Percentiles rank a stretch among this genome's conserved stretches.
These are phyloP conservation scores for Lepiota subincarnata DNA, from an alignment of 768 basidiomycete species.

Conservation along the genomic window DNA sequence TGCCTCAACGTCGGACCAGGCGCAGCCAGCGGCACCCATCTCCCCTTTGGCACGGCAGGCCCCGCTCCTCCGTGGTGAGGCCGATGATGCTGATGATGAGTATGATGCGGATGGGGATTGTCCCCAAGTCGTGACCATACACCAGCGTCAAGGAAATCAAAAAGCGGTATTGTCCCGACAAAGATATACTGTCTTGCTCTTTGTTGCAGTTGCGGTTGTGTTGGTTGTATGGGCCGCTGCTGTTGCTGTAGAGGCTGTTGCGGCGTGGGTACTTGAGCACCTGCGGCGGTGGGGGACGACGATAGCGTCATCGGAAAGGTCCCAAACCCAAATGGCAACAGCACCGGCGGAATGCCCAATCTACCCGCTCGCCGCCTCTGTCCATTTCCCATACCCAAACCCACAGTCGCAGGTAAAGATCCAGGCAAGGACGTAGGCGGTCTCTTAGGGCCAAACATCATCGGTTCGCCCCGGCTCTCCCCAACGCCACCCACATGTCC, in stretches of 20 bases:
- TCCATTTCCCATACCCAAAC: too few relatives aligned
- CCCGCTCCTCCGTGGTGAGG: too few relatives aligned
- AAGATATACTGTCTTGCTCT: slow-evolving; percentile 16
- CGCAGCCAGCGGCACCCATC: too few relatives aligned
- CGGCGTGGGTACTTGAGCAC: background rate
- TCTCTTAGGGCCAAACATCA: slow-evolving; percentile 6
- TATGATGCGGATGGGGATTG: too few relatives aligned
- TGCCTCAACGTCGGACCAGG: slow-evolving; percentile 72
- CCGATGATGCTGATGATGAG: too few relatives aligned
- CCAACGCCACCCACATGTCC: too few relatives aligned
- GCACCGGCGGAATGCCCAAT: background rate
- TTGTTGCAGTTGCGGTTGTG: background rate
- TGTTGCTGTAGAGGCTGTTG: background rate
- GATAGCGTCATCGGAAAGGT: background rate
- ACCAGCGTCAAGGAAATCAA: background rate
- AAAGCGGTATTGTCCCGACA: slow-evolving; percentile 15
- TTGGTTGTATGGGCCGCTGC: too few relatives aligned
- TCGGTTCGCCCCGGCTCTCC: background rate
- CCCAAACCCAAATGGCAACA: background rate
- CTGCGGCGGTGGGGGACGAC: background rate
- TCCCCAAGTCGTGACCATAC: too few relatives aligned
- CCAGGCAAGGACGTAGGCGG: background rate
- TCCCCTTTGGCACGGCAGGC: too few relatives aligned
- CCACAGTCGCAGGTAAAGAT: too few relatives aligned
- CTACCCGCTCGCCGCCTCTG: background rate